phyloP scores from a whole-genome alignment of 306 rosid genomes.

The Cucurbita ficifolia region DNA sequence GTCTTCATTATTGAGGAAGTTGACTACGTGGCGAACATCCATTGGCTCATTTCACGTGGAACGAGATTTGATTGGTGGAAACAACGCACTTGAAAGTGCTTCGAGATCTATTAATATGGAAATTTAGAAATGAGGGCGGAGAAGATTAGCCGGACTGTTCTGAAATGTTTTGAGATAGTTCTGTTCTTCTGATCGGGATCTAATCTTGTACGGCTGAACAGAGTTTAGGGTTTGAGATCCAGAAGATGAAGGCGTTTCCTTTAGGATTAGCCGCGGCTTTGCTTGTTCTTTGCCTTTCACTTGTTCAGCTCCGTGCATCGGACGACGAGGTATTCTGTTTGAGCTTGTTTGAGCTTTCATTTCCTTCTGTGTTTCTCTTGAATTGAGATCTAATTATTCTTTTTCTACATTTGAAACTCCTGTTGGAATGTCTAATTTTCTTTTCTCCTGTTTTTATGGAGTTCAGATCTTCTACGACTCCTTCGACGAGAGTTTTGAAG shows the following conservation, averaged over 20 bases:
- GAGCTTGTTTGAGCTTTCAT: conserved; percentile 1
- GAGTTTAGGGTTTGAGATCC: conserved; percentile 5
- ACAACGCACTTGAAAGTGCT: conserved; percentile 22
- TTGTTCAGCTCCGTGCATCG: conserved; percentile 39
- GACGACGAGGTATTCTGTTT: conserved; percentile 30
- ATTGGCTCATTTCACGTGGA: conserved; percentile 34
- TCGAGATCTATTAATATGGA: conserved; percentile 25
- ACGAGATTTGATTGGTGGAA: conserved; percentile 33
- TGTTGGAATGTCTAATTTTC: not conserved
- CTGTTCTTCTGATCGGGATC: not conserved
- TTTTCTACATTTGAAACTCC: not conserved
- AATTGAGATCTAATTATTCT: not conserved
- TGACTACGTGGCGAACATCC: conserved; percentile 13
- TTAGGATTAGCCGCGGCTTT: conserved; percentile 12
- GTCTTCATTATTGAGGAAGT: not conserved
- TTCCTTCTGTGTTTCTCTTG: not conserved
- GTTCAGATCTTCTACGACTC: conserved; percentile 70
- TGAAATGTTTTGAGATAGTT: not conserved
- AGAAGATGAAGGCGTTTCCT: conserved; percentile 21
- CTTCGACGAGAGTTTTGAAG: conserved; percentile 60
- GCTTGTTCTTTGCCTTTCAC: conserved; percentile 27
- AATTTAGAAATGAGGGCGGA: not conserved
- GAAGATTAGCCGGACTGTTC: not conserved
- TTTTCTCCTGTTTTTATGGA: not conserved
- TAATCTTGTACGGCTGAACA: not conserved